Percentiles rank a stretch among this genome's conserved stretches.
Evolutionary conservation across 352 stramenopile species (phyloP).

Genomic region (Peronospora tabacina): DNA sequence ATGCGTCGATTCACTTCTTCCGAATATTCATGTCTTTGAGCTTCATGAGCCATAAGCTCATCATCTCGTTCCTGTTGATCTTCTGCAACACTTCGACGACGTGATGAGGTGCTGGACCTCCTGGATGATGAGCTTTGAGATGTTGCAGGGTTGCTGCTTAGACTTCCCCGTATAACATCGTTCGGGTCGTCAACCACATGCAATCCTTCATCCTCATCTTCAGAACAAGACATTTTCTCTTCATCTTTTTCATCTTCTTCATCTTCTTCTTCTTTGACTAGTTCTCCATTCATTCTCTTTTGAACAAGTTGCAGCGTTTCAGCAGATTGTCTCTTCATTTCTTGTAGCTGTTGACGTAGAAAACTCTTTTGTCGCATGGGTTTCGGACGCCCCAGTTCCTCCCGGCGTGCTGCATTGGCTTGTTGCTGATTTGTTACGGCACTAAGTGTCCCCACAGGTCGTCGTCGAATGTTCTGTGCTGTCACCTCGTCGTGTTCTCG

Average conservation of each 20-base stretch:
- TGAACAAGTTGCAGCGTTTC: conserved; percentile 38
- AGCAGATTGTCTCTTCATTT: conserved; percentile 72
- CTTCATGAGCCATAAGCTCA: conserved; percentile 24
- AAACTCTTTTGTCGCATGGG: conserved; percentile 62
- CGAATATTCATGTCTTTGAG: conserved; percentile 31
- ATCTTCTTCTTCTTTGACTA: conserved; percentile 26
- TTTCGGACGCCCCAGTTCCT: conserved; percentile 23
- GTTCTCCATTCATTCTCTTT: conserved; percentile 43
- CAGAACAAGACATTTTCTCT: conserved; percentile 20
- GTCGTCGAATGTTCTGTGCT: conserved; percentile 32
- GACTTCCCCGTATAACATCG: conserved; percentile 24
- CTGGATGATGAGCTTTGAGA: conserved; percentile 30
- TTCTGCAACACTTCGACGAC: conserved; percentile 23
- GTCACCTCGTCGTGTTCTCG: conserved; percentile 50
- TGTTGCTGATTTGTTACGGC: conserved; percentile 32
- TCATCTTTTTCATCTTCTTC: conserved; percentile 24
- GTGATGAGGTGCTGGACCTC: conserved; percentile 26
- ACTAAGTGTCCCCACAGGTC: conserved; percentile 31
- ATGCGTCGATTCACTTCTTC: conserved; percentile 37
- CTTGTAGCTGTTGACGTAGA: conserved; percentile 51
- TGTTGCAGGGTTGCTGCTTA: conserved; percentile 25
- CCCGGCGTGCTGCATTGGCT: conserved; percentile 20
- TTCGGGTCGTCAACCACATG: conserved; percentile 34
- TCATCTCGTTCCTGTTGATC: conserved; percentile 28
- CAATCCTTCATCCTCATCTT: conserved; percentile 28